Conservation (phyloP, 257 asterid species). For the Thymus mandschuricus region DNA sequence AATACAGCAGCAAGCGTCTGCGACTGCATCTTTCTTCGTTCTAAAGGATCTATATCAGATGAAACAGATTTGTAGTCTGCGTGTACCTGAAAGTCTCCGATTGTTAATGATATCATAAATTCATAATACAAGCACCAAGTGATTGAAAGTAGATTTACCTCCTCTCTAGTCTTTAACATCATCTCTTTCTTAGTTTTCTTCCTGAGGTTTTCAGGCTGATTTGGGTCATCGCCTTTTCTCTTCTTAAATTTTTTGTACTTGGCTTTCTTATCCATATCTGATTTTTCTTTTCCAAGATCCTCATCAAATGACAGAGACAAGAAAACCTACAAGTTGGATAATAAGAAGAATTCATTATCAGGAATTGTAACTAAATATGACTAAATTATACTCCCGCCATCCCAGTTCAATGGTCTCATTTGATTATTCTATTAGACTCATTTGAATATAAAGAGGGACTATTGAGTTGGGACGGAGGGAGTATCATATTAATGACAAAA, state of each 20-base stretch:
- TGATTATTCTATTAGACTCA: no score
- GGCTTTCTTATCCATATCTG: slow-evolving; percentile 51
- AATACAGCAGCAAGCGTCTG: slow-evolving; percentile 80
- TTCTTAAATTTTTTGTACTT: slow-evolving; percentile 66
- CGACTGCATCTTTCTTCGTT: slow-evolving; percentile 80
- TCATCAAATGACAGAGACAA: slow-evolving; percentile 83
- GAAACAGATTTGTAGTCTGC: slow-evolving; percentile 88
- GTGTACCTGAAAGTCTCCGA: slow-evolving; percentile 61
- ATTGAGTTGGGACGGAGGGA: no score
- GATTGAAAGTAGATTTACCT: slow-evolving; percentile 51
- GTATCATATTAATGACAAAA: neutral
- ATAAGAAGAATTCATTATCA: neutral
- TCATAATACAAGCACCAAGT: slow-evolving; percentile 5
- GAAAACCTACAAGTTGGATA: slow-evolving; percentile 53
- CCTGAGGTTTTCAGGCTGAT: slow-evolving; percentile 63
- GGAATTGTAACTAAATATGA: neutral
- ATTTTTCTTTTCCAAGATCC: slow-evolving; percentile 70
- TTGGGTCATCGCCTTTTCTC: slow-evolving; percentile 68
- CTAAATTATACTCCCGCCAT: neutral
- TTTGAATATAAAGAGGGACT: no score
- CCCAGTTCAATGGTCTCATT: no score
- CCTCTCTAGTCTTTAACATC: slow-evolving; percentile 77
- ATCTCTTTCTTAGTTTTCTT: slow-evolving; percentile 68
- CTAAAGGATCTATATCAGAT: slow-evolving; percentile 75
- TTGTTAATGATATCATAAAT: slow-evolving; percentile 19